These are phyloP conservation scores for Rhododendron mucronatum DNA, from an alignment of 148 eudicot genomes.

Conservation along the genomic window DNA sequence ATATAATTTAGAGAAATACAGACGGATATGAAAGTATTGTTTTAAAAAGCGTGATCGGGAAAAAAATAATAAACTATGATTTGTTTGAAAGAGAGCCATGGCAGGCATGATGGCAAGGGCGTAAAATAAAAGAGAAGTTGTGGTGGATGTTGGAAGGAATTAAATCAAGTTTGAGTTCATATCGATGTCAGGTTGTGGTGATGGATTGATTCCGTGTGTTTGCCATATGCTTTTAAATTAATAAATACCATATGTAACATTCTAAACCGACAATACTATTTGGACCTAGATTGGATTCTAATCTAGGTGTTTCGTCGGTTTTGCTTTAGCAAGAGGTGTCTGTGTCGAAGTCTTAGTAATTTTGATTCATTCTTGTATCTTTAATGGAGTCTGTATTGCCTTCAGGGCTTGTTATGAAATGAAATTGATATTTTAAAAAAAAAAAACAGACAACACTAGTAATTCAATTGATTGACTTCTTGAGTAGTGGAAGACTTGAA, in stretches of 20 bases:
- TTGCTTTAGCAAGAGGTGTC: too few relatives aligned
- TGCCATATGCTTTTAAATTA: neutral
- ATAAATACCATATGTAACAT: neutral
- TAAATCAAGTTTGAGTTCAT: too few relatives aligned
- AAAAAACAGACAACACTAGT: neutral
- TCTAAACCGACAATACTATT: neutral
- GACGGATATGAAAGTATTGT: too few relatives aligned
- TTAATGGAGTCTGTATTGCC: too few relatives aligned
- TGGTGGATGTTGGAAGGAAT: neutral
- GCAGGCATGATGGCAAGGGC: neutral
- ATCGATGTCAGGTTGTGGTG: neutral
- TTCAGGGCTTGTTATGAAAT: too few relatives aligned
- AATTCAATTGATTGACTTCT: neutral
- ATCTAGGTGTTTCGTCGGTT: too few relatives aligned
- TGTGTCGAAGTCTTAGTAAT: too few relatives aligned
- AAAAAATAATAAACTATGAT: neutral
- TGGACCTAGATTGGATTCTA: too few relatives aligned
- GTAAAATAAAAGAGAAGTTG: neutral
- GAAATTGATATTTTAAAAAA: too few relatives aligned
- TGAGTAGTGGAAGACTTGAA: neutral
- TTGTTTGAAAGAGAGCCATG: neutral
- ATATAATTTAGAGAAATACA: too few relatives aligned
- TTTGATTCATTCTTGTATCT: too few relatives aligned
- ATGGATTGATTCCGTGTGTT: neutral
- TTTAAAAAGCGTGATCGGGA: too few relatives aligned